These are phyloP conservation scores for Ustilago sp. DNA, from an alignment of 1,284 basidiomycete genomes.

Conservation along the genomic window DNA sequence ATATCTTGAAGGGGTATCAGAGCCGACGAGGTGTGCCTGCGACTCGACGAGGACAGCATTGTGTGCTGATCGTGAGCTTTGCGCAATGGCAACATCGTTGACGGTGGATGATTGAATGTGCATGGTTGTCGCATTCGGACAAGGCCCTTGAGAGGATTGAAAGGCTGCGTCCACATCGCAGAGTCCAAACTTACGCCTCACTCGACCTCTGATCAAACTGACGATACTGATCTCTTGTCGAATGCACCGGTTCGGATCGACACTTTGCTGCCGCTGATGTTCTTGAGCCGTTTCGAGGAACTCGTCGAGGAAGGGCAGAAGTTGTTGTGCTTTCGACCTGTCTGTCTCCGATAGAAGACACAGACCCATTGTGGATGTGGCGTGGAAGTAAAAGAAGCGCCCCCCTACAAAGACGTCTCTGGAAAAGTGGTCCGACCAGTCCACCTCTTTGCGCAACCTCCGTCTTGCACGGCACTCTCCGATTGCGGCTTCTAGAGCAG, in stretches of 20 bases:
- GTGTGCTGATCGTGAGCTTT: not conserved
- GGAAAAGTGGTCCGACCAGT: constrained; percentile 24
- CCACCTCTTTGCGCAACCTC: not conserved
- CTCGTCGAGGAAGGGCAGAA: constrained; percentile 19
- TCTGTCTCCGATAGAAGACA: constrained; percentile 29
- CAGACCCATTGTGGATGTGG: constrained; percentile 24
- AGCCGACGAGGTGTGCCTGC: not conserved
- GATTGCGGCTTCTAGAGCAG: constrained; percentile 18
- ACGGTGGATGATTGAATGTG: not conserved
- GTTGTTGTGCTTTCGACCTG: not conserved
- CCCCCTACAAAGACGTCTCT: constrained; percentile 27
- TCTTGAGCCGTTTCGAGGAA: constrained; percentile 15
- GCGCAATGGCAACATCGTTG: not conserved
- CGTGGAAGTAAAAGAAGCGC: constrained; percentile 38
- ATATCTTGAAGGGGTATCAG: not conserved
- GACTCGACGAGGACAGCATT: not conserved
- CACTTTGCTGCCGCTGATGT: constrained; percentile 23
- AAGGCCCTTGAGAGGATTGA: not conserved
- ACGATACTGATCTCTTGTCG: constrained; percentile 39
- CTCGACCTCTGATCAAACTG: constrained; percentile 18
- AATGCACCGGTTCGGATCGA: constrained; percentile 30
- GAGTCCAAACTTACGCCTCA: constrained; percentile 20
- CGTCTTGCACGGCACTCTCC: constrained; percentile 11
- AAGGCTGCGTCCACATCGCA: not conserved
- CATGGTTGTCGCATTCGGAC: not conserved